Conservation (phyloP, 2,329 filamentous ascomycete species). For the Trichophyton schoenleinii region DNA sequence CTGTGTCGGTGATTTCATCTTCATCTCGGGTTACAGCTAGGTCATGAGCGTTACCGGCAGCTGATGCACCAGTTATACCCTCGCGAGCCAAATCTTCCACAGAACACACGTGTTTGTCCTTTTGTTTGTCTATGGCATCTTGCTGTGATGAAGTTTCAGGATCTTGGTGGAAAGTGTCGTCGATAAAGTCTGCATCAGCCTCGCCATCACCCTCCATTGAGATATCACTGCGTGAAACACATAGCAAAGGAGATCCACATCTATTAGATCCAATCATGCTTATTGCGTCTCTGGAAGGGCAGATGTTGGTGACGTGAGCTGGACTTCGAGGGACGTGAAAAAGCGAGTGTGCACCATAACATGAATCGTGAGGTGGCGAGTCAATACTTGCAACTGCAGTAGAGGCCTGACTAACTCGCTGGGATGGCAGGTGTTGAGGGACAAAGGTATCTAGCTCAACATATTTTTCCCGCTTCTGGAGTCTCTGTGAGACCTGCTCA, state of each 20-base stretch:
- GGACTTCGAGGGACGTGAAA: neutral
- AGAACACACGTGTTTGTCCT: neutral
- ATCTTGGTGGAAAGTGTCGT: neutral
- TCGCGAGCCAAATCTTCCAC: neutral
- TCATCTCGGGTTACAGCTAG: slow-evolving; percentile 16
- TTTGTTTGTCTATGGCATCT: neutral
- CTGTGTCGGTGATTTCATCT: slow-evolving; percentile 77
- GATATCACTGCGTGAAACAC: neutral
- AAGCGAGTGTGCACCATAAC: slow-evolving; percentile 6
- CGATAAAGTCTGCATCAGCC: neutral
- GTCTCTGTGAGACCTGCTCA: slow-evolving; percentile 28
- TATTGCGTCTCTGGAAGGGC: neutral
- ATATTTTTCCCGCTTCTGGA: slow-evolving; percentile 16
- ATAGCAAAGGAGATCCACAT: neutral
- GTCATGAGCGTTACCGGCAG: neutral
- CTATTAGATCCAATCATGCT: neutral
- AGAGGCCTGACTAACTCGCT: neutral
- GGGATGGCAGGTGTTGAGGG: neutral
- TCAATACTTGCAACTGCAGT: neutral
- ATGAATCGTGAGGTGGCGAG: slow-evolving; percentile 4
- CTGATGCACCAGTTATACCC: neutral
- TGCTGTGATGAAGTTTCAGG: neutral
- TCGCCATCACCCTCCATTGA: neutral
- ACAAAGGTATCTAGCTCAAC: slow-evolving; percentile 9
- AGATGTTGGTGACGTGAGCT: neutral